Base-by-base conservation (phyloP, 2,329 filamentous ascomycete species). In the Xylaria digitata region DNA sequence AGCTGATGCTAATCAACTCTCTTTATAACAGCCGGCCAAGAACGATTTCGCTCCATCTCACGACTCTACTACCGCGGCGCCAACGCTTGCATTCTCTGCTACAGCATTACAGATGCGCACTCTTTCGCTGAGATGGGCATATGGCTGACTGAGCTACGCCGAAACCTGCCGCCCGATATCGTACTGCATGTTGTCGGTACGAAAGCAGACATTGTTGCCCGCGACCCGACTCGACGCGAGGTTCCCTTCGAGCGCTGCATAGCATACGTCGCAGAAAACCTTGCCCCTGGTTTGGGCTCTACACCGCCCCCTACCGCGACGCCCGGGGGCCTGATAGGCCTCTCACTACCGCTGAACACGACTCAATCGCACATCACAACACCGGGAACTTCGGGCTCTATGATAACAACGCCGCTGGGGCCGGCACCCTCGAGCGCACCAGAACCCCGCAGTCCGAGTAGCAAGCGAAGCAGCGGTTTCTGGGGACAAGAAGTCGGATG, bases 171-270 rank as follows among this genome's bases (percentile, higher is more conserved):
- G 2, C 81, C 89, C 66, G 92, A 94, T 72, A 90, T 96, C 59
- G 90, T 97, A 54, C 86, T 97, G 5, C 94, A 97, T 78, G 91
- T 97, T n/a, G 94, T 98, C 8, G 96, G 95, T 70, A 98, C 93
- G 11, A 97, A 97, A 78, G 90, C 92, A 67, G 95, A 99, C 79
- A 89, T 98, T 50, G 94, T 97, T 57, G 90, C 94, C 46, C 86
- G 91, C 73, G 93, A 97, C 69, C 94, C 95, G 5, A 85, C 86
- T 6, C 84, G 85, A 68, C 89, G 95, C 62, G 89, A 94, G 76
- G 93, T 99, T 6, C 93, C 94, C 21, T 98, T 98, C 78, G 95
- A 99, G 80, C 89, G 92, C 70, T 97, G 94, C 78, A 97, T 98
- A 75, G 93, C 93, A 54, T 99, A 97, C 80, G 93, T 97, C 45